Base-by-base conservation (phyloP, 192 early-diverging fungal species). In the Spinellus fusiger region DNA sequence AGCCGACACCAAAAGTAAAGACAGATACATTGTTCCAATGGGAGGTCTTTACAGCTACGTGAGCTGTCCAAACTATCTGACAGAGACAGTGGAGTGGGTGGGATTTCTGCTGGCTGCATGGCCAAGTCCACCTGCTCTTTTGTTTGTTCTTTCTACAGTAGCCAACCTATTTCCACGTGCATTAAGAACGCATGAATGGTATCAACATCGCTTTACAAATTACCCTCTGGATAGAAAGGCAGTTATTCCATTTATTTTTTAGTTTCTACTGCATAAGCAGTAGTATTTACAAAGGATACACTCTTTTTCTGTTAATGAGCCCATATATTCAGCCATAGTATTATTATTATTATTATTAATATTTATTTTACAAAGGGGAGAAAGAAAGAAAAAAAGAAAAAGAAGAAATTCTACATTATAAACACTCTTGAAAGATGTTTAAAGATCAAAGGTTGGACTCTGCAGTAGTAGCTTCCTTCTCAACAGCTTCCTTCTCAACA, bases 131-230 rank as follows among this genome's bases (percentile, higher is more conserved):
- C 70, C 74, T 2, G 69, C 73, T 4, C 23, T 64, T 28, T 5
- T 65, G 10, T 76, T 76, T 61, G 64, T 47, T 44, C 12, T 73
- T 0, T 16, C 54, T 3, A 76, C 71, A 0, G 22, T 57, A 9
- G 57, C 61, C 3, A 76, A 73, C 62, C 46, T 76, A 7, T 59
- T 69, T 32, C 74, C 74, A 37, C 31, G 74, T 20, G 74, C 74
- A 23, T 64, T 27, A 31, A 15, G 53, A 9, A 56, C 74, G 0
- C 71, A 73, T 29, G 23, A 34, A 40, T 76, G 74, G 74, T 76
- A 76, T 49, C 46, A 56, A 22, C n/a, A 60, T 10, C 35, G 48
- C 23, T 76, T 76, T 40, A 35, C 62, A 47, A 55, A 66, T 18
- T 76, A 76, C 55, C 73, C 69, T 2, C 6, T 26, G 7, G 29